Evolutionary conservation across 2,329 filamentous ascomycete genomes (phyloP).

Genomic region (Podosphaera xanthii): DNA sequence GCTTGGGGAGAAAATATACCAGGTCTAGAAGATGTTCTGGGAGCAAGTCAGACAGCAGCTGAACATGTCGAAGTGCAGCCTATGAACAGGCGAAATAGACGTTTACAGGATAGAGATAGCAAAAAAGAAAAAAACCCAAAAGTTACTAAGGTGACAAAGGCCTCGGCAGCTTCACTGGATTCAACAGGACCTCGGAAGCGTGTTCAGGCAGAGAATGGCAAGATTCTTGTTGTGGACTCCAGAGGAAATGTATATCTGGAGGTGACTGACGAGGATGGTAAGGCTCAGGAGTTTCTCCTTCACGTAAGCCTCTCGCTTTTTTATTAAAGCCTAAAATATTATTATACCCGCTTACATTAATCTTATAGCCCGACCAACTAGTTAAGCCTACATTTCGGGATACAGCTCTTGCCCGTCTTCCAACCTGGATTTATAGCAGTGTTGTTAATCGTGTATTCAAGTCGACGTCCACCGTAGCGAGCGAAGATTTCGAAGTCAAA

Average conservation of each 20-base stretch:
- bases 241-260: slow-evolving; percentile 88
- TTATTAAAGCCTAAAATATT: not conserved
- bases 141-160: slow-evolving; percentile 30
- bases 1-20: slow-evolving; percentile 83
- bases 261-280: slow-evolving; percentile 70
- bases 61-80: slow-evolving; percentile 26
- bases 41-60: slow-evolving; percentile 19
- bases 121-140: slow-evolving; percentile 32
- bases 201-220: slow-evolving; percentile 84
- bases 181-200: slow-evolving; percentile 63
- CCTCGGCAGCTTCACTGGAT: slow-evolving; percentile 21
- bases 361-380: slow-evolving; percentile 52
- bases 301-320: slow-evolving; percentile 39
- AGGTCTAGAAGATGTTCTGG: slow-evolving; percentile 28
- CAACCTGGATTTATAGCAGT: slow-evolving; percentile 44
- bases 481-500: slow-evolving; percentile 19
- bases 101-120: slow-evolving; percentile 67
- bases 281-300: slow-evolving; percentile 60
- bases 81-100: slow-evolving; percentile 67
- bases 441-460: slow-evolving; percentile 27
- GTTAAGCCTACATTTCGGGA: slow-evolving; percentile 53
- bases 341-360: slow-evolving; percentile 11
- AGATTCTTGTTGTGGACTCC: slow-evolving; percentile 79
- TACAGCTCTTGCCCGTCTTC: slow-evolving; percentile 62
- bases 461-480: slow-evolving; percentile 16